A percentile compares a stretch with the other conserved stretches of the same genome.
These are phyloP conservation scores for Ascochyta viciae-villosae DNA, from an alignment of 2,329 filamentous ascomycete genomes.

Conservation along the genomic window DNA sequence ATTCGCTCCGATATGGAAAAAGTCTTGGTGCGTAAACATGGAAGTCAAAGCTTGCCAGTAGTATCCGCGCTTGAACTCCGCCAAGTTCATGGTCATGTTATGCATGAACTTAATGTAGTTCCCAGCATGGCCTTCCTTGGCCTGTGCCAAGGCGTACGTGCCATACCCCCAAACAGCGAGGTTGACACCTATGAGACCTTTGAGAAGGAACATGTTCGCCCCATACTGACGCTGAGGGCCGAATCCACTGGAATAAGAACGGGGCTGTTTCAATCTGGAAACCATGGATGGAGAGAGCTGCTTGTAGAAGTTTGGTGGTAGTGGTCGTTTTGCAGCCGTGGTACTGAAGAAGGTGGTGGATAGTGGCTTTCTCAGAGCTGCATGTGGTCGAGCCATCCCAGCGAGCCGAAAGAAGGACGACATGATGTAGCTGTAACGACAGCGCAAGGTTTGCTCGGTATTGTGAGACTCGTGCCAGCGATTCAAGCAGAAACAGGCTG, in stretches of 20 bases:
- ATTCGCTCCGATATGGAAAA: conserved; percentile 51
- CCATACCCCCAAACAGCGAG: conserved; percentile 49
- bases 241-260: conserved; percentile 12
- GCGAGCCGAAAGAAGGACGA: conserved; percentile 22
- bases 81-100: conserved; percentile 47
- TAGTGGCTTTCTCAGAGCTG: conserved; percentile 1
- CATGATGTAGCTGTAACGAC: conserved; percentile 5
- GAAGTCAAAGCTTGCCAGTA: conserved; percentile 51
- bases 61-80: conserved; percentile 32
- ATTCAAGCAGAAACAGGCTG: neutral
- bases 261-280: conserved; percentile 5
- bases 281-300: conserved; percentile 10
- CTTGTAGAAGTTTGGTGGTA: conserved; percentile 30
- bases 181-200: conserved; percentile 51
- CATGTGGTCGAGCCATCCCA: conserved; percentile 19
- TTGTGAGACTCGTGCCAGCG: neutral
- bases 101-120: conserved; percentile 25
- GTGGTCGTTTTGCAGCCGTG: conserved; percentile 13
- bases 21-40: conserved; percentile 49
- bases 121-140: conserved; percentile 24
- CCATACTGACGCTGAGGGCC: conserved; percentile 3
- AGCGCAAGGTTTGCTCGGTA: neutral
- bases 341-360: conserved; percentile 14
- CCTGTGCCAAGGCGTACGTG: conserved; percentile 41
- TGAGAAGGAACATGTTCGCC: conserved; percentile 33